Evolutionary conservation across 306 rosid genomes (phyloP).

Genomic region (Calophaca sinica): DNA sequence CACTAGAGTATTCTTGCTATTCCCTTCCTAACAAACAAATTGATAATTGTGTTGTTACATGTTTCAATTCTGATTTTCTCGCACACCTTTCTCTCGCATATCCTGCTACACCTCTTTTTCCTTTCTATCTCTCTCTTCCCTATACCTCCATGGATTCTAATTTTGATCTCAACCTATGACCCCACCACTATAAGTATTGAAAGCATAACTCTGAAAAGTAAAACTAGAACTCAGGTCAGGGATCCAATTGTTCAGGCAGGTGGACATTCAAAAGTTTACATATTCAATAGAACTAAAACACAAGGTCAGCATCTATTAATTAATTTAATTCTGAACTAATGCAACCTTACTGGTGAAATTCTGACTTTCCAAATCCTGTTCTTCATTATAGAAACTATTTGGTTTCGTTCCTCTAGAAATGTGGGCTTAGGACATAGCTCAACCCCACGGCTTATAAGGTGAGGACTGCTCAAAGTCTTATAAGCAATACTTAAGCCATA

Average conservation of each 20-base stretch:
- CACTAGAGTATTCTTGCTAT: background rate
- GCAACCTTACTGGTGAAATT: background rate
- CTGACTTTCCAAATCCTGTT: background rate
- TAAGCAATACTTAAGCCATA: no score
- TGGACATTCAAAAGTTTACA: background rate
- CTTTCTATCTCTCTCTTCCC: background rate
- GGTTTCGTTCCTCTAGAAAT: no score
- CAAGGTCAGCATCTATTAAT: conserved; percentile 10
- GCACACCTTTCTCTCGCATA: no score
- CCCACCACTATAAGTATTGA: background rate
- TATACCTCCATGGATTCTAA: conserved; percentile 16
- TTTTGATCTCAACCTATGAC: conserved; percentile 21
- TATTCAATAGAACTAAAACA: conserved; percentile 29
- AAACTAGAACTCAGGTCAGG: background rate
- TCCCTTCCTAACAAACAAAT: background rate
- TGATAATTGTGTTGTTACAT: no score
- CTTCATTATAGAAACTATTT: background rate
- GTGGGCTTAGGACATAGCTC: background rate
- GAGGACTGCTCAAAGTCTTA: no score
- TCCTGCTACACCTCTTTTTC: background rate
- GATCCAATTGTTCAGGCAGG: conserved; percentile 16
- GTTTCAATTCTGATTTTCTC: no score
- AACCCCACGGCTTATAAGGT: no score
- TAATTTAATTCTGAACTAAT: background rate
- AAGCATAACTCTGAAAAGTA: background rate